These are phyloP conservation scores for Beauveria scarabaeidicola DNA, from an alignment of 2,329 filamentous ascomycete species.

Conservation along the genomic window DNA sequence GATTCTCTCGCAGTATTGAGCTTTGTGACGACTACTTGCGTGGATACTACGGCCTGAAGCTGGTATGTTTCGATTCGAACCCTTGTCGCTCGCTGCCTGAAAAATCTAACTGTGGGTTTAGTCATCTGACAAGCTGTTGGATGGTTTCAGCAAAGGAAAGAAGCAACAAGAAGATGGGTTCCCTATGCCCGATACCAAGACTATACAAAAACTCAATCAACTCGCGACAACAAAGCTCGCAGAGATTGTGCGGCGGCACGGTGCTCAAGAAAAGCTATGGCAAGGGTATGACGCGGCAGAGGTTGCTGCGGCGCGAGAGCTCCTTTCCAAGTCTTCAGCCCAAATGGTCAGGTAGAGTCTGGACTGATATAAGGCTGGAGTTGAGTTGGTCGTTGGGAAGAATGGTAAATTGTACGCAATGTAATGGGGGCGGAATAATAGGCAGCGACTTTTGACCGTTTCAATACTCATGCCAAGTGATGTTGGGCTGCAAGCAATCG, in stretches of 20 bases:
- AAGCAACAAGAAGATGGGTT: constrained; percentile 44
- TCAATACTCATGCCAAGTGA: not conserved
- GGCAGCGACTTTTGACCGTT: not conserved
- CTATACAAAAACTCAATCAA: constrained; percentile 61
- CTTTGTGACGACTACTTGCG: constrained; percentile 88
- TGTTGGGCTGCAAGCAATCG: not conserved
- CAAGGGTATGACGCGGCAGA: constrained; percentile 65
- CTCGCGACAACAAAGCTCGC: constrained; percentile 64
- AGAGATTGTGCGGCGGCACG: constrained; percentile 62
- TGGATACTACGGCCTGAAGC: constrained; percentile 84
- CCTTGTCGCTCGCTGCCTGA: constrained; percentile 4
- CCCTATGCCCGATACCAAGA: constrained; percentile 45
- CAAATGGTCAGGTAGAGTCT: constrained; percentile 33
- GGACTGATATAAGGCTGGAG: not conserved
- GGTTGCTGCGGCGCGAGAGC: constrained; percentile 59
- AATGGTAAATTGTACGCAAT: not conserved
- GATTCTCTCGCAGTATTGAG: constrained; percentile 86
- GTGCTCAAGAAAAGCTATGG: constrained; percentile 56
- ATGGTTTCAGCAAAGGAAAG: constrained; percentile 31
- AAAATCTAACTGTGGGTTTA: constrained; percentile 17
- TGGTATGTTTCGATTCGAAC: constrained; percentile 38
- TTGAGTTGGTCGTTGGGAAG: not conserved
- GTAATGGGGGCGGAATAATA: not conserved
- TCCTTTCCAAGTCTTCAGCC: constrained; percentile 48
- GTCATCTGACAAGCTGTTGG: constrained; percentile 44